Percentiles rank a stretch among this genome's conserved stretches.
These are phyloP conservation scores for Elaphomyces granulatus DNA, from an alignment of 495 filamentous ascomycete genomes.

Conservation along the genomic window DNA sequence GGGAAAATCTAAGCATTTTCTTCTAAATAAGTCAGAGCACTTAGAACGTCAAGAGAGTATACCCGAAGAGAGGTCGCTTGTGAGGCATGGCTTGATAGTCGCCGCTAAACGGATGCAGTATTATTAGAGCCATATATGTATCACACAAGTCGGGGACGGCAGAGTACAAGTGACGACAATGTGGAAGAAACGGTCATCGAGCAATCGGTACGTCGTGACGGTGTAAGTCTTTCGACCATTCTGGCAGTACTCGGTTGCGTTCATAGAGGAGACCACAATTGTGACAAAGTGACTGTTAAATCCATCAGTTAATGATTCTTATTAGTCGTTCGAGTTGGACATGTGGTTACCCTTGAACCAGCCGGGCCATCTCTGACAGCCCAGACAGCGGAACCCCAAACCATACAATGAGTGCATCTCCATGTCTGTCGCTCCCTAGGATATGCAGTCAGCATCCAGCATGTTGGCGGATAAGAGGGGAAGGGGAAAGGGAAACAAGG, in stretches of 20 bases:
- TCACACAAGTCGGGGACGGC: background rate
- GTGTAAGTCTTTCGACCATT: constrained; percentile 72
- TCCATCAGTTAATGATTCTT: too few species aligned
- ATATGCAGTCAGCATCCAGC: constrained; percentile 5
- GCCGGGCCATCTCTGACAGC: constrained; percentile 81
- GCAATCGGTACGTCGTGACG: constrained; percentile 36
- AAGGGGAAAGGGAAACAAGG: too few species aligned
- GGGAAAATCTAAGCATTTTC: too few species aligned
- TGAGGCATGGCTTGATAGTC: too few species aligned
- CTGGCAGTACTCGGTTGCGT: constrained; percentile 68
- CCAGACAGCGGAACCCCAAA: constrained; percentile 87
- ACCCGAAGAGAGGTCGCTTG: too few species aligned
- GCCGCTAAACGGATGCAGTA: too few species aligned
- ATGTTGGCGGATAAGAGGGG: background rate
- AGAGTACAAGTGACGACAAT: constrained; percentile 5
- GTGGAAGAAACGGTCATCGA: constrained; percentile 8
- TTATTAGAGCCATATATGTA: too few species aligned
- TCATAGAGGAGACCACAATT: constrained; percentile 88
- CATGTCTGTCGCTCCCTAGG: constrained; percentile 64
- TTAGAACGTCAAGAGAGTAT: too few species aligned
- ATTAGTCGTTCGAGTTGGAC: too few species aligned
- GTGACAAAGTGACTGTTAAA: constrained; percentile 69
- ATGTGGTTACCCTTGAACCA: constrained; percentile 73
- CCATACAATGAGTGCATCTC: constrained; percentile 80
- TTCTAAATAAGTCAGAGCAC: too few species aligned